Percentiles rank a stretch among this genome's conserved stretches.
Evolutionary conservation across 164 flowering plant species (phyloP).

Genomic region (Buxus sempervirens): DNA sequence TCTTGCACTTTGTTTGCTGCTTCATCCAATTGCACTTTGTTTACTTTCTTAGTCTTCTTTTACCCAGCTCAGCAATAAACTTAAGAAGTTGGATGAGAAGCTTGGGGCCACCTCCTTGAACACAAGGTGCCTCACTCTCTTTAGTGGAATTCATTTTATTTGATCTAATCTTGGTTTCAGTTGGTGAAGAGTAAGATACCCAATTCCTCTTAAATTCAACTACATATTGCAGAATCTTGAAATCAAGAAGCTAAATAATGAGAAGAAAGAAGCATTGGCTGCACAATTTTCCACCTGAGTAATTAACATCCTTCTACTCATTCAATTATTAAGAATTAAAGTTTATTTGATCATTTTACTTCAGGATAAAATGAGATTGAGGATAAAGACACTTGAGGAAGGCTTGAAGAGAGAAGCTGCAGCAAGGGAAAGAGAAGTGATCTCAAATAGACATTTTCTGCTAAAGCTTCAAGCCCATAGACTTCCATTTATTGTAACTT

Average conservation of each 20-base stretch:
- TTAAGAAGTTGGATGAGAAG: no score
- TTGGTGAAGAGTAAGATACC: background rate
- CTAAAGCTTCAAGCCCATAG: no score
- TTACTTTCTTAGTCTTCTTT: no score
- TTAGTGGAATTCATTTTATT: no score
- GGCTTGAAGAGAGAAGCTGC: conserved; percentile 70
- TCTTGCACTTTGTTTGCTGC: no score
- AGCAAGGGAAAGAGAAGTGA: conserved; percentile 56
- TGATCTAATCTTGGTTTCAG: no score
- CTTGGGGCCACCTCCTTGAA: no score
- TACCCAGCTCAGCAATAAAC: no score
- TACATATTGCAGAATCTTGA: conserved; percentile 73
- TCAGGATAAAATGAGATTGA: conserved; percentile 75
- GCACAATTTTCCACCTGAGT: conserved; percentile 45
- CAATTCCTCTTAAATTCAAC: background rate
- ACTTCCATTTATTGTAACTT: no score
- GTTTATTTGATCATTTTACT: conserved; percentile 3
- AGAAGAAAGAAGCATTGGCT: conserved; percentile 84
- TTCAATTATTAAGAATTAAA: background rate
- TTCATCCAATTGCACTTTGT: no score
- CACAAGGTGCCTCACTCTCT: no score
- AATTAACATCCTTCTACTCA: conserved; percentile 1
- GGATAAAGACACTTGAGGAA: conserved; percentile 81
- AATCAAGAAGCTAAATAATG: conserved; percentile 52
- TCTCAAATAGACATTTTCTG: no score